Evolutionary conservation across 129 eudicot genomes (phyloP).

Genomic region (Helianthus annuus): DNA sequence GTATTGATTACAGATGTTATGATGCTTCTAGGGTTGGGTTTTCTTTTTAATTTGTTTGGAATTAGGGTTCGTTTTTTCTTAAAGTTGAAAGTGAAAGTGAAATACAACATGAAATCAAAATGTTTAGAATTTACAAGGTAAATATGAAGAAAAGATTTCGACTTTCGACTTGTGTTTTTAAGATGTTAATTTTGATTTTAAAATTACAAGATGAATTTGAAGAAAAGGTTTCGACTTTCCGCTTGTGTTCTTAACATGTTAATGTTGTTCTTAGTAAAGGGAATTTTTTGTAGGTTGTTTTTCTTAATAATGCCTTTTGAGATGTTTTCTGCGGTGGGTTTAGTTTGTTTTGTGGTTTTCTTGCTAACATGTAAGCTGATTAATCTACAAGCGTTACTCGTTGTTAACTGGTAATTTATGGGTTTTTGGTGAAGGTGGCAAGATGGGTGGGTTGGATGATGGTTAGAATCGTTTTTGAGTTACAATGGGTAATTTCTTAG

Average conservation of each 20-base stretch:
- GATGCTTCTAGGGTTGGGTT: slow-evolving; percentile 15
- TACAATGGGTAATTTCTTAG: not conserved
- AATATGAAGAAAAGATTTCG: not conserved
- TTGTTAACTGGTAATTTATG: not conserved
- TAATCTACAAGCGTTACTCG: not conserved
- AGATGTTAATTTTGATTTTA: slow-evolving; percentile 2
- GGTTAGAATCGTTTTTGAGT: not conserved
- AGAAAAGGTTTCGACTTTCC: not conserved
- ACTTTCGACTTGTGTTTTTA: not conserved
- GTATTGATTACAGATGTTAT: not conserved
- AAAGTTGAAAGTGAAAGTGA: not conserved
- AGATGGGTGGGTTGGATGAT: not conserved
- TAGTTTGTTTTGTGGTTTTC: not conserved
- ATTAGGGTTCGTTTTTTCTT: slow-evolving; percentile 24
- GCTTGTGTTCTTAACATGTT: not conserved
- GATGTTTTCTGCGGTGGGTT: not conserved
- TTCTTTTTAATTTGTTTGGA: not conserved
- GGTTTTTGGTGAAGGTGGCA: not conserved
- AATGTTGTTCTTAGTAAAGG: slow-evolving; percentile 5
- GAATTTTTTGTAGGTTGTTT: not conserved
- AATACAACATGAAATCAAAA: not conserved
- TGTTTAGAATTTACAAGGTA: not conserved
- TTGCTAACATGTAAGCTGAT: slow-evolving; percentile 11
- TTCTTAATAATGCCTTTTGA: too few species aligned
- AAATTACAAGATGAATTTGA: not conserved